phyloP scores from a whole-genome alignment of 1,284 basidiomycete genomes.

The Tylopilus orsonianus region DNA sequence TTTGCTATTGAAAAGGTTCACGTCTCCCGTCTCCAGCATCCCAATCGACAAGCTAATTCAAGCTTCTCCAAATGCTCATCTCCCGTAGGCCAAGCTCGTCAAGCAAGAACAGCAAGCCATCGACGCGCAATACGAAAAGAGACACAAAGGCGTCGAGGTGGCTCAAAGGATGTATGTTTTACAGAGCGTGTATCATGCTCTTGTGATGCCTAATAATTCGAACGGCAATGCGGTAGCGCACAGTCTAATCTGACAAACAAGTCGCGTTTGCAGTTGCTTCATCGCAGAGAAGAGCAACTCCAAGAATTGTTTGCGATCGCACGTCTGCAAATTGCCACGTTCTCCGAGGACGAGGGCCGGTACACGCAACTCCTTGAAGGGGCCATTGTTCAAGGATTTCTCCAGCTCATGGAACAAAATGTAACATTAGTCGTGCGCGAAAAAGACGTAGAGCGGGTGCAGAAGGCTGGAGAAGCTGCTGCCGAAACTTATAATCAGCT shows the following conservation, averaged over 20 bases:
- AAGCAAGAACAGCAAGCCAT: constrained; percentile 92
- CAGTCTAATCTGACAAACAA: constrained; percentile 97
- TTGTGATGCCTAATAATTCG: background rate
- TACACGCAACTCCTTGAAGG: constrained; percentile 81
- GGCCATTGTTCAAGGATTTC: constrained; percentile 77
- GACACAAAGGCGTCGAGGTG: constrained; percentile 87
- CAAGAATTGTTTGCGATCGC: constrained; percentile 86
- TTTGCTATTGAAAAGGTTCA: constrained; percentile 94
- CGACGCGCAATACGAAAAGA: constrained; percentile 91
- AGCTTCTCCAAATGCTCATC: background rate
- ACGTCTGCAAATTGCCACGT: constrained; percentile 59
- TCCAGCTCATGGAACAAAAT: constrained; percentile 70
- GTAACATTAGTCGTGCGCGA: constrained; percentile 64
- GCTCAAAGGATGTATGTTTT: constrained; percentile 88
- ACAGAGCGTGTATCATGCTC: background rate
- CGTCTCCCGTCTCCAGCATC: background rate
- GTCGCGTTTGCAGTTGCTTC: constrained; percentile 88
- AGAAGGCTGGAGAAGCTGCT: constrained; percentile 65
- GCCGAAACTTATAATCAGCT: constrained; percentile 67
- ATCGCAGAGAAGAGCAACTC: constrained; percentile 90
- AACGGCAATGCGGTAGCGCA: constrained; percentile 52
- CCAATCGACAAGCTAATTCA: background rate
- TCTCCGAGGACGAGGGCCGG: constrained; percentile 69
- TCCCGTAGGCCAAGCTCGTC: constrained; percentile 84
- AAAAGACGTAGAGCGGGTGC: constrained; percentile 56